phyloP scores from a whole-genome alignment of 2,329 filamentous ascomycete species.

The Zymoseptoria brevis region DNA sequence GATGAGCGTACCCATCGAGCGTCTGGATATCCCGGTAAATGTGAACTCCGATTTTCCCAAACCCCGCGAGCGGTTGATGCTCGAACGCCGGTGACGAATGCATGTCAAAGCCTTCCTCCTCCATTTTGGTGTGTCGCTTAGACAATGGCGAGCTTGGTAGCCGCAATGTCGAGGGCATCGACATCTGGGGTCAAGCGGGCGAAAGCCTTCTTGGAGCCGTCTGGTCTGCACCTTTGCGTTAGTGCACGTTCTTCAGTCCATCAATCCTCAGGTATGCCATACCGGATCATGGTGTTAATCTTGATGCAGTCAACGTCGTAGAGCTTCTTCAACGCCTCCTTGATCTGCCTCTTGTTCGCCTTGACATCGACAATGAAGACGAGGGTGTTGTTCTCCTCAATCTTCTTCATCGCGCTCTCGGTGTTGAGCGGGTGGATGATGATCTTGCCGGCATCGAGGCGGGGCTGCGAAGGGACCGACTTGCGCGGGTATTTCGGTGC shows the following conservation, averaged over 20 bases:
- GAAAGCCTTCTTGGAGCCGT: constrained; percentile 98
- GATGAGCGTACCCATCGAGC: constrained; percentile 4
- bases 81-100: constrained; percentile 23
- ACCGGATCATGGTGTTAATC: constrained; percentile 99
- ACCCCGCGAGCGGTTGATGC: constrained; percentile 6
- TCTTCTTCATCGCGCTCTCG: constrained; percentile 99
- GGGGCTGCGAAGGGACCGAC: constrained; percentile 79
- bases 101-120: constrained; percentile 31
- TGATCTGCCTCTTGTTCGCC: constrained; percentile 99
- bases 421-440: constrained; percentile 98
- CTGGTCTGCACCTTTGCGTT: constrained; percentile 53
- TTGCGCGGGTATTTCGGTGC: constrained; percentile 94
- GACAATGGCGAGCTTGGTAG: constrained; percentile 96
- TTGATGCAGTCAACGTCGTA: constrained; percentile 98
- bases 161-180: constrained; percentile 97
- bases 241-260: no score
- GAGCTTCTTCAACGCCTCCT: constrained; percentile 94
- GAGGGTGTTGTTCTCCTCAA: constrained; percentile 99
- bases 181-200: constrained; percentile 92
- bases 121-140: constrained; percentile 45
- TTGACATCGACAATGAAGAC: constrained; percentile 47
- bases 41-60: constrained; percentile 7
- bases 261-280: constrained; percentile 31
- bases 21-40: not conserved
- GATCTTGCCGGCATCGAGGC: constrained; percentile 96